Percentiles rank a stretch among this genome's conserved stretches.
phyloP scores from a whole-genome alignment of 768 basidiomycete species.

The Pleurotus platypus region DNA sequence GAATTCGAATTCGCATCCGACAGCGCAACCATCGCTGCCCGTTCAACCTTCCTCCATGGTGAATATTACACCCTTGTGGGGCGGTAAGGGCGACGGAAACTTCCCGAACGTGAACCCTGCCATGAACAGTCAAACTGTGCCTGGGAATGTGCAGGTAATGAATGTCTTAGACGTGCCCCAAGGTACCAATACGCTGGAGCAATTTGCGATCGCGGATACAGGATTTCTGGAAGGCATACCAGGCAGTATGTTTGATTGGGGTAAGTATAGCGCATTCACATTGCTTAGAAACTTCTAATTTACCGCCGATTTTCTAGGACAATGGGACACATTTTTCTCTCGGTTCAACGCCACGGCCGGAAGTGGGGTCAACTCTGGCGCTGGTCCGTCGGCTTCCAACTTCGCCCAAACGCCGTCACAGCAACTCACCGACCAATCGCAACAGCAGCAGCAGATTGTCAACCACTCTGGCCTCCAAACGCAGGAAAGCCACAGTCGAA shows the following conservation, averaged over 20 bases:
- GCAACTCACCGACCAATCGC: not conserved
- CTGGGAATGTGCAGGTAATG: slow-evolving; percentile 69
- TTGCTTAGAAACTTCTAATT: not conserved
- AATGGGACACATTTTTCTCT: slow-evolving; percentile 82
- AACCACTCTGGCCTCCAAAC: not conserved
- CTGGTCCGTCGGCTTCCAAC: not conserved
- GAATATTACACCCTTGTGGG: slow-evolving; percentile 47
- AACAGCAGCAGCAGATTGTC: slow-evolving; percentile 4
- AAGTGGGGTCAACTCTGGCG: slow-evolving; percentile 22
- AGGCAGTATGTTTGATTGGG: slow-evolving; percentile 85
- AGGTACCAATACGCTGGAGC: slow-evolving; percentile 51
- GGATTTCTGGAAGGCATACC: slow-evolving; percentile 78
- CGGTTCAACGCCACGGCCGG: slow-evolving; percentile 38
- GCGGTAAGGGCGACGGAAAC: slow-evolving; percentile 29
- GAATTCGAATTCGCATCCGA: not conserved
- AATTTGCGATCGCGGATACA: slow-evolving; percentile 62
- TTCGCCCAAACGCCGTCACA: not conserved
- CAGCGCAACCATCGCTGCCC: not conserved
- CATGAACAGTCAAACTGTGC: slow-evolving; percentile 47
- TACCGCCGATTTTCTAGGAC: slow-evolving; percentile 38
- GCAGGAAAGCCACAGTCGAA: slow-evolving; percentile 5
- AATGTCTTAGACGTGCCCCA: slow-evolving; percentile 67
- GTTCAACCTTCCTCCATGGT: slow-evolving; percentile 42
- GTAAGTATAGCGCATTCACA: slow-evolving; percentile 32
- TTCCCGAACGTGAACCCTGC: slow-evolving; percentile 72